Evolutionary conservation across 257 asterid species (phyloP), one percentile per base, ranked within the genome.

Genomic region (Solanum medicagineum): DNA sequence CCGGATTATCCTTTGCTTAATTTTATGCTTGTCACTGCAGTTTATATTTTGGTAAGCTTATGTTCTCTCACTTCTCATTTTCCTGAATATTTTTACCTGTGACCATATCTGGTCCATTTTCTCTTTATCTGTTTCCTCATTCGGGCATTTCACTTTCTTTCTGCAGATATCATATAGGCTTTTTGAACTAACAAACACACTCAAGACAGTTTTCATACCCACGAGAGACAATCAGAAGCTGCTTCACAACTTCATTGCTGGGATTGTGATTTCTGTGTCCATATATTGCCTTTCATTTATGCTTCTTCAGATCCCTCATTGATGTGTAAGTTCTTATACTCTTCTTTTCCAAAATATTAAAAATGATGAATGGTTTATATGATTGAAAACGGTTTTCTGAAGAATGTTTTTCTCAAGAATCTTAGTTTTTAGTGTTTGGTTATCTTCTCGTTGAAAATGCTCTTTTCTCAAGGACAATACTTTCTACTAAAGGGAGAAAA

Each of bases 1-100:
- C 98, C 98, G 51, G 96, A 94, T 85, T 95, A 96, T 90, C 99
- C 99, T 22, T 47, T 96, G 91, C 98, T 96, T 22, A 96, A 96
- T 91, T 96, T 94, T 94, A 95, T 95, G 97, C 95, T 96, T 74
- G 93, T 96, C 82, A 93, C 98, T 86, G 92, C 98, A 85, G 84
- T 95, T 83, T 96, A 96, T 85, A 15, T 92, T 85, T 88, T 96
- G 98, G 99, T 96, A 83, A 88, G 96, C 63, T 56, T 88, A 85
- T 66, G 74, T 44, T 81, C 80, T 45, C 53, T 57, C 84, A 51
- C 49, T 55, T 55, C 24, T 59, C 8, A 51, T 29, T 45, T 17
- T 68, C 80, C 68, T 75, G 80, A 84, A 69, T 32, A 10, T 26
- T 26, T 77, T 29, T 29, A 9, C 19, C 10, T 79, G 63, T 29